Conservation (phyloP, 345 rosid species). For the Turnera subulata region DNA sequence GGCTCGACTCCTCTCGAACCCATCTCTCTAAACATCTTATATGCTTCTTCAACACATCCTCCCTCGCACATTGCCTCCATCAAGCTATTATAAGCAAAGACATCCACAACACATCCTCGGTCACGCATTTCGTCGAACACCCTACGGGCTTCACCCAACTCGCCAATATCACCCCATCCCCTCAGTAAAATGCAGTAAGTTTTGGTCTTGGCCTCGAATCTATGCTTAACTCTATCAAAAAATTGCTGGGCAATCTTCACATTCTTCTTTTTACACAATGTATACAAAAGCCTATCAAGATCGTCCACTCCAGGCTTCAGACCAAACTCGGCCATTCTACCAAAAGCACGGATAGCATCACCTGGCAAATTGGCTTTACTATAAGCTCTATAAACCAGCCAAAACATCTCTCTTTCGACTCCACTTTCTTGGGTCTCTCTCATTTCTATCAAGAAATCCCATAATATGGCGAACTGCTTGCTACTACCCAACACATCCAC, state of each 20-base stretch:
- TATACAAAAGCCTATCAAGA: constrained; percentile 57
- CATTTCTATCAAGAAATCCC: constrained; percentile 74
- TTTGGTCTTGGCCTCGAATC: constrained; percentile 39
- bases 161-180: constrained; percentile 58
- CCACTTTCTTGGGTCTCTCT: constrained; percentile 45
- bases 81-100: constrained; percentile 62
- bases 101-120: constrained; percentile 38
- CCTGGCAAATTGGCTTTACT: constrained; percentile 63
- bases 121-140: constrained; percentile 77
- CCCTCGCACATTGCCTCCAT: constrained; percentile 68
- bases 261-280: constrained; percentile 63
- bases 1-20: constrained; percentile 45
- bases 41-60: constrained; percentile 57
- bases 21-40: constrained; percentile 57
- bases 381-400: constrained; percentile 73
- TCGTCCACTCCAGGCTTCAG: constrained; percentile 54
- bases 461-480: constrained; percentile 60
- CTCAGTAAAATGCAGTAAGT: constrained; percentile 59
- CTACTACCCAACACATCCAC: constrained; percentile 63
- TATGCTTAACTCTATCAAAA: constrained; percentile 42
- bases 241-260: constrained; percentile 53
- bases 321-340: constrained; percentile 79
- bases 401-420: constrained; percentile 47
- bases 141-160: constrained; percentile 39
- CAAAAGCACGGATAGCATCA: constrained; percentile 70